Base-by-base conservation (phyloP, 2,329 filamentous ascomycete genomes). In the Pseudocercospora fuligena region DNA sequence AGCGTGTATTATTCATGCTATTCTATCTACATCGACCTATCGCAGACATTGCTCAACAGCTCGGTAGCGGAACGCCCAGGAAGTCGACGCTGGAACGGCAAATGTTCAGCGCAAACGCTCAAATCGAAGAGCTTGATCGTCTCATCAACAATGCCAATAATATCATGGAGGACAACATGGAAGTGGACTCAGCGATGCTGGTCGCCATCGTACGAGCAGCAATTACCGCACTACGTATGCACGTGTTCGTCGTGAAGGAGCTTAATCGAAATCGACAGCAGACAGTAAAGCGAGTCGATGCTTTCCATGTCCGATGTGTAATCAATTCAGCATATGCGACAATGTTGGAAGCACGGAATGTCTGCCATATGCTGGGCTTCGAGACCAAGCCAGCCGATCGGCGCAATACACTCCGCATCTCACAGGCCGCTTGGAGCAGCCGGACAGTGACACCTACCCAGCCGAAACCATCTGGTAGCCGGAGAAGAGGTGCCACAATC, bases 281-380 rank as follows among this genome's bases (percentile, higher is more conserved):
- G 65, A 84, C 87, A 36, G 81, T 86, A n/a, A 79, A 83, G 56
- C 82, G 85, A 58, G 83, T 83, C 3, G 86, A 89, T 70, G 80
- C 84, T 6, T 83, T 85, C 64, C 85, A 88, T 69, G 78, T 89
- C 60, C 85, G 87, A 27, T 87, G 84, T 16, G 80, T 88, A 51
- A 82, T 90, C 77, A 81, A 88, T 40, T 82, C 87, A 69, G 82
- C 88, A 40, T 88, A 87, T 70, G 84, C 84, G 57, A 85, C 86
- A 68, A 75, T 88, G 58, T 77, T 87, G 54, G 88, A 89, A 74
- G 80, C 88, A 66, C 84, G 86, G 60, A 89, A 89, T 74, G 85
- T 86, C 47, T 87, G 85, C 73, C 79, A 80, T 23, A 80, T 82
- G 61, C 79, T 89, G 59, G 83, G 84, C 29, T 79, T 82, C 60